Evolutionary conservation across 108 stramenopile genomes (phyloP).

Genomic region (Nannochloropsis oceanica): DNA sequence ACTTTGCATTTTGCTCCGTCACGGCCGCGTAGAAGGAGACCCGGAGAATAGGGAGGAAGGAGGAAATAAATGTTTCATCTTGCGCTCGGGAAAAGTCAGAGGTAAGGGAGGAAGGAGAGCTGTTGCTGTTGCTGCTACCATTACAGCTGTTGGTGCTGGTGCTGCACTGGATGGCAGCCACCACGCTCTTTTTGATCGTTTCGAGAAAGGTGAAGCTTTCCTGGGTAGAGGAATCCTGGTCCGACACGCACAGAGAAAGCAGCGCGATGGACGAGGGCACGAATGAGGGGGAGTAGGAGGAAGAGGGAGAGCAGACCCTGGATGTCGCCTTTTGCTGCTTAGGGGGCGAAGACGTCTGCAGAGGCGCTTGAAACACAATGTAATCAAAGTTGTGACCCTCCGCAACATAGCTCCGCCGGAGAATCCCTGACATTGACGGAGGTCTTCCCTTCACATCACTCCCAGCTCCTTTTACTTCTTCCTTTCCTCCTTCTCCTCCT

Average conservation of each 20-base stretch:
- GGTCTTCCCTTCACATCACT: not conserved
- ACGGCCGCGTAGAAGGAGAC: not conserved
- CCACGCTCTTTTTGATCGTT: no score
- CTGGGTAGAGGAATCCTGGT: not conserved
- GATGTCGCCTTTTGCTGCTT: no score
- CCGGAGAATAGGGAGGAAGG: not conserved
- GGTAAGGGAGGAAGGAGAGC: no score
- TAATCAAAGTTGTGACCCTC: not conserved
- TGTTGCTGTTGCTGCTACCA: no score
- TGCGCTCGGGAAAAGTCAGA: no score
- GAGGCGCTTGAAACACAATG: not conserved
- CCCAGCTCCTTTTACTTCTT: not conserved
- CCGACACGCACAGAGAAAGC: not conserved
- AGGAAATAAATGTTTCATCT: not conserved
- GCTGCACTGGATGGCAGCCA: no score
- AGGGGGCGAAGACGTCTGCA: no score
- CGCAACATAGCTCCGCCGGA: not conserved
- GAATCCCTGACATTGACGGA: not conserved
- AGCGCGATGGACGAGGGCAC: not conserved
- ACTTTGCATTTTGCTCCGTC: not conserved
- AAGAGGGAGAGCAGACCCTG: no score
- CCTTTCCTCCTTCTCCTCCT: not conserved
- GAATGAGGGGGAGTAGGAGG: no score
- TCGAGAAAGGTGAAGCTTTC: not conserved
- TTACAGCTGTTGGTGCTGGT: no score